Base-by-base conservation (phyloP, 768 basidiomycete species). In the Baorangia bicolor region DNA sequence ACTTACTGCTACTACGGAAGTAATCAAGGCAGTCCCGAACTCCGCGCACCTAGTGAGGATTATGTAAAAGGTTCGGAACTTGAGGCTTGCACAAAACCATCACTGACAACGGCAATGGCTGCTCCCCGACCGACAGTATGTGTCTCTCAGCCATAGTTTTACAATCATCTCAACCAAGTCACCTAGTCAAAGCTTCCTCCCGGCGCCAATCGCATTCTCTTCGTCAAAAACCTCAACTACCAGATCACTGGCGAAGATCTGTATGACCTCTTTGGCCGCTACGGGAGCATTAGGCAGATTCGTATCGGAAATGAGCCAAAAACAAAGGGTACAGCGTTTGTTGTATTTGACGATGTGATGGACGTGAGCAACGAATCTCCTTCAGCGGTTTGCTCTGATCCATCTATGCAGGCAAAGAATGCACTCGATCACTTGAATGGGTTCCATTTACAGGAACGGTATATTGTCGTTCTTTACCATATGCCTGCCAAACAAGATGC, bases 401-500 rank as follows among this genome's bases (percentile, higher is more conserved):
- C 54, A 51, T 50, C 48, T 39, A 46, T 51, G 13, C 66, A 97
- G 92, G 96, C 96, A 21, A 96, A 97, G 74, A 94, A 95, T 67
- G 96, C 96, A 0, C 83, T 97, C 53, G 95, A 95, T 68, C 94
- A 97, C 72, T 73, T 98, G 67, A 98, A 98, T 64, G 96, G 96
- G 42, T 99, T 99, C 77, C 96, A 99, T 76, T 73, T 99, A 55
- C 94, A 94, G 76, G 96, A 97, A 73, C 89, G 96, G 25, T 99
- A 98, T 74, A 96, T 99, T 50, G 96, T 99, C 54, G 96, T 98
- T 10, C 77, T 98, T 28, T 98, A 96, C 67, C 95, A 98, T 69
- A 96, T 98, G 87, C 93, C 94, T 35, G 88, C 93, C n/a, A 92
- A 94, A 72, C 93, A 95, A 66, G 93, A 95, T 64, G 93, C 93